phyloP scores from a whole-genome alignment of 495 filamentous ascomycete genomes.

The Trichoderma gamsii region DNA sequence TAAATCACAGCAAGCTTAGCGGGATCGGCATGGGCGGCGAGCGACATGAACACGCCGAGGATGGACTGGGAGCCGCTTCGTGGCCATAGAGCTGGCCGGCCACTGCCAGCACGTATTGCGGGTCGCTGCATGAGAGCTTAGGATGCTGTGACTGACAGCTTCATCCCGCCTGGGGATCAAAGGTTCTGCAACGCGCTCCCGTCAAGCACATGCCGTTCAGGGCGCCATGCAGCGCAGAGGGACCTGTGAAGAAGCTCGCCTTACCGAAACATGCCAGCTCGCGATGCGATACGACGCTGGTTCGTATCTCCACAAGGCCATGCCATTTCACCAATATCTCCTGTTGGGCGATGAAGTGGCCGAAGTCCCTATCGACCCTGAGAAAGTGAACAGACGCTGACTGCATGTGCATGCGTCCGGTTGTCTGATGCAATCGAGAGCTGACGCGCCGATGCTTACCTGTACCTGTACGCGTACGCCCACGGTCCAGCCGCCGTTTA shows the following conservation, averaged over 20 bases:
- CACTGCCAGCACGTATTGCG: background rate
- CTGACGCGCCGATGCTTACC: slow-evolving; percentile 8
- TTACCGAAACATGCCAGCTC: background rate
- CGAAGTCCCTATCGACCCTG: background rate
- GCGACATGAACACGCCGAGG: background rate
- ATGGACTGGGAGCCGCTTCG: background rate
- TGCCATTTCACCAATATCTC: background rate
- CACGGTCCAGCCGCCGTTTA: background rate
- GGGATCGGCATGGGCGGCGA: background rate
- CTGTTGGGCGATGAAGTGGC: background rate
- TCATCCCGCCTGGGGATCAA: background rate
- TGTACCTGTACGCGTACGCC: background rate
- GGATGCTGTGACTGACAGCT: background rate
- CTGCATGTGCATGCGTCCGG: slow-evolving; percentile 5
- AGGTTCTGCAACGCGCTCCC: background rate
- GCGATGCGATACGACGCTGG: background rate
- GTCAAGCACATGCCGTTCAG: background rate
- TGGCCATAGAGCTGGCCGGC: background rate
- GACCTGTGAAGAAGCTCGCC: background rate
- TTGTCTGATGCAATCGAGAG: slow-evolving; percentile 1
- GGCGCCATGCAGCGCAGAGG: background rate
- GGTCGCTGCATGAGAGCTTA: background rate
- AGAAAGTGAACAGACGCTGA: background rate
- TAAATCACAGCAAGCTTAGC: background rate
- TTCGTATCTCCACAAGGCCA: background rate